phyloP scores from a whole-genome alignment of 371 early-diverging fungal species.

The Haplosporangium sp. region DNA sequence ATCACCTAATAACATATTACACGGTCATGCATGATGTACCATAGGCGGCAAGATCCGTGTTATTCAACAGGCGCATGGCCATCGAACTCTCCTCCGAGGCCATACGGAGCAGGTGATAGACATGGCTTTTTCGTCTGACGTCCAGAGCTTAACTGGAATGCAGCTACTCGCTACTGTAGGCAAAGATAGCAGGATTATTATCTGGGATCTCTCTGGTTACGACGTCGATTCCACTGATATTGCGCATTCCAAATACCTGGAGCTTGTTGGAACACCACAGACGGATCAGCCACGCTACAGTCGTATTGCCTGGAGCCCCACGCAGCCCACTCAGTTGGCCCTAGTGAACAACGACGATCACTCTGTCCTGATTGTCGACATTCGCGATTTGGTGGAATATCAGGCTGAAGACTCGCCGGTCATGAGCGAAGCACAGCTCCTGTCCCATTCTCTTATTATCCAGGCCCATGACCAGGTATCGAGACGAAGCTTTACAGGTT shows the following conservation, averaged over 20 bases:
- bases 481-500: not conserved
- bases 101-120: constrained; percentile 57
- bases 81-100: constrained; percentile 55
- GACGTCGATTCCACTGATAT: constrained; percentile 49
- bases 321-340: constrained; percentile 31
- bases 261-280: constrained; percentile 30
- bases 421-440: constrained; percentile 29
- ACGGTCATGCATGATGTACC: too few species aligned
- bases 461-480: constrained; percentile 47
- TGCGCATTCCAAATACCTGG: constrained; percentile 42
- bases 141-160: constrained; percentile 1
- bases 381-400: constrained; percentile 25
- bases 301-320: constrained; percentile 43
- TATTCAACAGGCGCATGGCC: constrained; percentile 55
- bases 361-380: constrained; percentile 39
- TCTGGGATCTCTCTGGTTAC: constrained; percentile 57
- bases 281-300: constrained; percentile 42
- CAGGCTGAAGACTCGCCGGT: constrained; percentile 17
- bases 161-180: constrained; percentile 55
- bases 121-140: constrained; percentile 47
- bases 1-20: not conserved
- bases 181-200: constrained; percentile 53
- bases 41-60: constrained; percentile 58
- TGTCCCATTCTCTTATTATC: constrained; percentile 35
- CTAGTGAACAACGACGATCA: constrained; percentile 56